A percentile compares a stretch with the other conserved stretches of the same genome.
phyloP scores from a whole-genome alignment of 164 flowering plant genomes.

The Euptelea pleiosperma region DNA sequence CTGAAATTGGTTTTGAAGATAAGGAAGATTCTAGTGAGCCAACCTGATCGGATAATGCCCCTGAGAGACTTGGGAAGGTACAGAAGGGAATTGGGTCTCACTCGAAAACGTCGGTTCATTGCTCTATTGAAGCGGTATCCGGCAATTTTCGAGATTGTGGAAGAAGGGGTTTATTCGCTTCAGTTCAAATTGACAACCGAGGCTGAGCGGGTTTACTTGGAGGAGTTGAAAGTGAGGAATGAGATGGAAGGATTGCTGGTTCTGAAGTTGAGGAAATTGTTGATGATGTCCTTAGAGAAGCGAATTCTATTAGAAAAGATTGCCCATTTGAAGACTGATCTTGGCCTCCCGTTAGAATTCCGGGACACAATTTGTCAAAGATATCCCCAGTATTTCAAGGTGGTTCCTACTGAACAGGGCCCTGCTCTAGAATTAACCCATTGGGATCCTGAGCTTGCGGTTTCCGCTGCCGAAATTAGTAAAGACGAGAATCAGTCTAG shows the following conservation, averaged over 20 bases:
- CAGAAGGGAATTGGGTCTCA: conserved; percentile 64
- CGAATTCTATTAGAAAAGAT: conserved; percentile 78
- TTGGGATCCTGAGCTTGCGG: conserved; percentile 93
- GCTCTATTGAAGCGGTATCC: conserved; percentile 81
- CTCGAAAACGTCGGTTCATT: conserved; percentile 58
- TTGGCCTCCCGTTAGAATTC: conserved; percentile 83
- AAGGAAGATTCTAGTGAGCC: conserved; percentile 69
- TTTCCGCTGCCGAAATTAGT: conserved; percentile 80
- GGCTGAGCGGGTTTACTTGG: conserved; percentile 78
- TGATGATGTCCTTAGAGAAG: conserved; percentile 95
- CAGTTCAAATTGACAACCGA: conserved; percentile 72
- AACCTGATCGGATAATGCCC: conserved; percentile 74
- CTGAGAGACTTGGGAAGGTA: conserved; percentile 68
- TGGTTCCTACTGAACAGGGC: conserved; percentile 70
- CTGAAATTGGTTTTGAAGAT: conserved; percentile 78
- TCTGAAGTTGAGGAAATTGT: conserved; percentile 71
- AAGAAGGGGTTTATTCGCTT: conserved; percentile 77
- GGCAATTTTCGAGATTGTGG: conserved; percentile 79
- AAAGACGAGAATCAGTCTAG: conserved; percentile 57
- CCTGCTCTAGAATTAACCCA: conserved; percentile 79
- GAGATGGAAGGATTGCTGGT: conserved; percentile 77
- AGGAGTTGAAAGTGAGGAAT: conserved; percentile 73
- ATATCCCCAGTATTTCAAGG: conserved; percentile 84
- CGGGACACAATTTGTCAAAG: conserved; percentile 69
- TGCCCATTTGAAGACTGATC: conserved; percentile 72